Percentiles rank a stretch among this genome's conserved stretches.
Conservation (phyloP, 805 yeast genomes). For the Wickerhamomyces canadensis region DNA sequence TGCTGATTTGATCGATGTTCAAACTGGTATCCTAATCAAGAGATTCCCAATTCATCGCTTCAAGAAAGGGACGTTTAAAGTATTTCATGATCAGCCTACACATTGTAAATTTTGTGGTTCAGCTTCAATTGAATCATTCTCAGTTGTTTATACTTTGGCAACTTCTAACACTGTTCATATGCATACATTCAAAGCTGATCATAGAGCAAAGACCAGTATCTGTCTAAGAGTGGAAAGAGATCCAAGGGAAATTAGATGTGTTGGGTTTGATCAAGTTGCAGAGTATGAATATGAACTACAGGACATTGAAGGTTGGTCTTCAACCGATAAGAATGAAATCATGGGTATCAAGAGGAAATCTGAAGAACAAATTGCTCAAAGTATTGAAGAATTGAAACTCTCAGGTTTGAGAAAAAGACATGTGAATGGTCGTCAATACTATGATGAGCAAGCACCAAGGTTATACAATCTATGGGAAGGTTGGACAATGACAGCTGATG, state of each 20-base stretch:
- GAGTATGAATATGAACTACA: slow-evolving; percentile 67
- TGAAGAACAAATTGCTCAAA: slow-evolving; percentile 23
- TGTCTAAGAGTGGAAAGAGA: slow-evolving; percentile 91
- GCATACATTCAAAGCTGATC: slow-evolving; percentile 70
- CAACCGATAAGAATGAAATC: slow-evolving; percentile 70
- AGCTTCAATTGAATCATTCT: slow-evolving; percentile 68
- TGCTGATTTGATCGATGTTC: slow-evolving; percentile 72
- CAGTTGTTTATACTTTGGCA: slow-evolving; percentile 63
- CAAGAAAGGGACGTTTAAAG: slow-evolving; percentile 50
- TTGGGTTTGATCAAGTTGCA: slow-evolving; percentile 71
- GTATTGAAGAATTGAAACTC: slow-evolving; percentile 9
- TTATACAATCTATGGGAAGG: slow-evolving; percentile 66
- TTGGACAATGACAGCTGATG: slow-evolving; percentile 68
- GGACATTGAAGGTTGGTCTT: slow-evolving; percentile 71
- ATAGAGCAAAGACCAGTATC: slow-evolving; percentile 70
- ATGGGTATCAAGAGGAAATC: slow-evolving; percentile 57
- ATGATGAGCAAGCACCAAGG: slow-evolving; percentile 24
- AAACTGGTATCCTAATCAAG: slow-evolving; percentile 66
- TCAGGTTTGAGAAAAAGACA: slow-evolving; percentile 14
- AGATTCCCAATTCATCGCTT: slow-evolving; percentile 57
- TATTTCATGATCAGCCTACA: slow-evolving; percentile 78
- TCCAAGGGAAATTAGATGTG: slow-evolving; percentile 83
- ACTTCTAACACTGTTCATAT: slow-evolving; percentile 53
- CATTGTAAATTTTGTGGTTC: slow-evolving; percentile 92
- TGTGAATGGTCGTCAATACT: slow-evolving; percentile 5